Conservation (phyloP, 2,329 filamentous ascomycete genomes). For the Metarhizium humberi region DNA sequence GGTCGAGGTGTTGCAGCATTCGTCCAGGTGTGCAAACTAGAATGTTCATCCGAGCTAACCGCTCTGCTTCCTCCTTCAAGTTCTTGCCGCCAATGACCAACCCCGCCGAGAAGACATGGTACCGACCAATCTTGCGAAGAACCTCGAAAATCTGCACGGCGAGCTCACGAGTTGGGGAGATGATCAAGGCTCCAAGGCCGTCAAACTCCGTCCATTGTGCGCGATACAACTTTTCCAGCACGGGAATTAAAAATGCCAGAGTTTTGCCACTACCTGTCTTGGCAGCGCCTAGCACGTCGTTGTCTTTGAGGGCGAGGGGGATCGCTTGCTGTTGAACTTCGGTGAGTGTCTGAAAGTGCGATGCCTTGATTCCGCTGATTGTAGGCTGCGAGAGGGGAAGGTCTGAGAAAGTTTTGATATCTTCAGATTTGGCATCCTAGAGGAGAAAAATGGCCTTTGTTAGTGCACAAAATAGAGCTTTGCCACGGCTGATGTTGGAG, state of each 20-base stretch:
- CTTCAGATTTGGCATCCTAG: conserved; percentile 50
- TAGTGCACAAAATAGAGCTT: background rate
- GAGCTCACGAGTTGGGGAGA: conserved; percentile 89
- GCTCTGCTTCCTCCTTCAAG: conserved; percentile 75
- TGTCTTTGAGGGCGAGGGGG: conserved; percentile 73
- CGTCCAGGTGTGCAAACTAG: conserved; percentile 90
- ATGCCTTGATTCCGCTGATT: conserved; percentile 66
- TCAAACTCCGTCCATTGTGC: conserved; percentile 84
- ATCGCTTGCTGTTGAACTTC: conserved; percentile 90
- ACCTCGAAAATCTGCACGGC: conserved; percentile 97
- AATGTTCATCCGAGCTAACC: conserved; percentile 89
- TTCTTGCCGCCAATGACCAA: conserved; percentile 91
- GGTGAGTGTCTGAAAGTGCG: conserved; percentile 83
- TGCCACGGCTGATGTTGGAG: background rate
- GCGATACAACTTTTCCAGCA: conserved; percentile 86
- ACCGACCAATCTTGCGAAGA: conserved; percentile 76
- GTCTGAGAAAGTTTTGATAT: conserved; percentile 64
- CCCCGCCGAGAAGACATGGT: conserved; percentile 86
- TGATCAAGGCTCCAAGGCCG: conserved; percentile 83
- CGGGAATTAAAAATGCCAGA: conserved; percentile 81
- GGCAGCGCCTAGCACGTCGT: conserved; percentile 85
- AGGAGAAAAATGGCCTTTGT: background rate
- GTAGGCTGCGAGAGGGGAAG: conserved; percentile 82
- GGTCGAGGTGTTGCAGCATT: conserved; percentile 91
- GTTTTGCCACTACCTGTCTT: conserved; percentile 97